These are phyloP conservation scores for Zygosaccharomyces rouxii DNA, from an alignment of 805 yeast species.

Conservation along the genomic window DNA sequence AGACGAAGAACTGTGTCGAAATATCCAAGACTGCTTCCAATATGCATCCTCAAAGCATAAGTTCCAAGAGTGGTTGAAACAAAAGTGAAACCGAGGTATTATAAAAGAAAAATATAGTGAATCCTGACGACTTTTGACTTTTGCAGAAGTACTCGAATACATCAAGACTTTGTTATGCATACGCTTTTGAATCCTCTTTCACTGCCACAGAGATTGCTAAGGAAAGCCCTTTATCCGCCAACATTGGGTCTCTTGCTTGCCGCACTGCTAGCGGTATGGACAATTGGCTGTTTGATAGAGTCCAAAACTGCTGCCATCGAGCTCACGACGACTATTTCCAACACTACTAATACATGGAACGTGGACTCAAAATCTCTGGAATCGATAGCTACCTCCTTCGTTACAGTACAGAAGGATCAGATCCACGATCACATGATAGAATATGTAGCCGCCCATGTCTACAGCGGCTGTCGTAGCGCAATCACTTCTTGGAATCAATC, in stretches of 20 bases:
- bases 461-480: slow-evolving; percentile 2
- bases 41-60: slow-evolving; percentile 9
- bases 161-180: not conserved
- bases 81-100: slow-evolving; percentile 1
- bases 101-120: not conserved
- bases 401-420: not conserved
- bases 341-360: not conserved
- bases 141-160: not conserved
- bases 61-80: slow-evolving; percentile 9
- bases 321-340: slow-evolving; percentile 1
- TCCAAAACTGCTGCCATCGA: slow-evolving; percentile 5
- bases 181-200: slow-evolving; percentile 9
- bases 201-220: slow-evolving; percentile 15
- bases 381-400: slow-evolving; percentile 1
- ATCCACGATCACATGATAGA: not conserved
- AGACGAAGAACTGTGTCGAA: slow-evolving; percentile 2
- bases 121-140: not conserved
- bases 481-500: slow-evolving; percentile 13
- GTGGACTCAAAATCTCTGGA: slow-evolving; percentile 2
- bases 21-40: slow-evolving; percentile 10
- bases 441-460: slow-evolving; percentile 2
- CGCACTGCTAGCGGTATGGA: slow-evolving; percentile 16
- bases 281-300: slow-evolving; percentile 5
- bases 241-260: slow-evolving; percentile 9
- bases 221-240: slow-evolving; percentile 14